Conservation (phyloP, 1,284 basidiomycete species). For the Sporisorium sorghi region DNA sequence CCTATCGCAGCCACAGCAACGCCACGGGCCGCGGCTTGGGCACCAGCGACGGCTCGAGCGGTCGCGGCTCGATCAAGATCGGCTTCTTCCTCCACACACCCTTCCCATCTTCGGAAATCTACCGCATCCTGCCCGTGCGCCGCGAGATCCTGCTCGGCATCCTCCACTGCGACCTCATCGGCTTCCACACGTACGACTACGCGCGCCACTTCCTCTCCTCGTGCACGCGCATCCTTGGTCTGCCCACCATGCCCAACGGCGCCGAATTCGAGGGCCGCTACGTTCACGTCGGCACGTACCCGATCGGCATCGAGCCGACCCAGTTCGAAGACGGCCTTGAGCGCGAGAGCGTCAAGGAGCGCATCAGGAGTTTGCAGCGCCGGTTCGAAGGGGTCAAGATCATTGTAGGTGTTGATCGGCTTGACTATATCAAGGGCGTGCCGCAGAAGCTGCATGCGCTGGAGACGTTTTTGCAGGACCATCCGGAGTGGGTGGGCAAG, state of each 20-base stretch:
- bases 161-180: conserved; percentile 86
- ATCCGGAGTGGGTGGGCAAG: conserved; percentile 99
- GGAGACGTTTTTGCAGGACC: conserved; percentile 94
- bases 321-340: conserved; percentile 88
- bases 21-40: conserved; percentile 46
- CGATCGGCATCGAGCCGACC: conserved; percentile 94
- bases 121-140: conserved; percentile 89
- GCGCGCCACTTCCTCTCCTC: conserved; percentile 98
- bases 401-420: conserved; percentile 95
- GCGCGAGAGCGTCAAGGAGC: conserved; percentile 81
- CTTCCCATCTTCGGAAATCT: conserved; percentile 97
- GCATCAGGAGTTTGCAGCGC: conserved; percentile 84
- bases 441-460: conserved; percentile 97
- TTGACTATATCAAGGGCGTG: conserved; percentile 99
- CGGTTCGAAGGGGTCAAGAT: conserved; percentile 95
- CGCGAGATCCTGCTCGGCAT: conserved; percentile 95
- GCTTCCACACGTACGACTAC: conserved; percentile 99
- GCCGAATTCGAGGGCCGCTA: conserved; percentile 92
- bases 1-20: conserved; percentile 18
- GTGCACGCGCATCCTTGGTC: conserved; percentile 92
- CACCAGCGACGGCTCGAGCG: conserved; percentile 58
- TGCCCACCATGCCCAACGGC: conserved; percentile 98
- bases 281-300: conserved; percentile 97
- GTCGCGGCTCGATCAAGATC: conserved; percentile 73
- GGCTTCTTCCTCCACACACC: conserved; percentile 99